phyloP scores from a whole-genome alignment of 2,329 filamentous ascomycete species.

The Uncinocarpus reesii region DNA sequence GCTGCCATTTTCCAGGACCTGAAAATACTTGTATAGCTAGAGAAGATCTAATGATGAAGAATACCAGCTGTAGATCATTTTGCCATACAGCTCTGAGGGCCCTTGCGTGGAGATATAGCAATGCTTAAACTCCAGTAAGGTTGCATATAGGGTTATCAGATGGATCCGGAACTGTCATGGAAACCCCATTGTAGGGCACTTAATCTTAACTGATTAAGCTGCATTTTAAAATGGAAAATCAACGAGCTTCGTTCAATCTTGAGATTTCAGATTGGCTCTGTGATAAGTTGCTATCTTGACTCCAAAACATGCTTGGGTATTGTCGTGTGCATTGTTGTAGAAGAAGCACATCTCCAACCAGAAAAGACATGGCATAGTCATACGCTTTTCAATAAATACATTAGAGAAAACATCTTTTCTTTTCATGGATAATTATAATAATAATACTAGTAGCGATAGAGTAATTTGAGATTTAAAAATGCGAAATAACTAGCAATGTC shows the following conservation, averaged over 20 bases:
- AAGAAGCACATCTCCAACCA: no score
- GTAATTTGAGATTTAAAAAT: no score
- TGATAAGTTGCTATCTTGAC: not conserved
- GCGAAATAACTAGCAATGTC: no score
- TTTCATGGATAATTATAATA: no score
- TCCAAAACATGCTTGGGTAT: not conserved
- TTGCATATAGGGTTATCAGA: not conserved
- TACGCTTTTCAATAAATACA: not conserved
- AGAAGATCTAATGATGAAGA: not conserved
- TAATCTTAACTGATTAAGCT: not conserved
- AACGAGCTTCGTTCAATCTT: not conserved
- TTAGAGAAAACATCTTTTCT: not conserved
- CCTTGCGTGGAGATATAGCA: no score
- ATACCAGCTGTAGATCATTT: not conserved
- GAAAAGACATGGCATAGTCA: no score
- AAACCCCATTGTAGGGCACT: not conserved
- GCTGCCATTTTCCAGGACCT: not conserved
- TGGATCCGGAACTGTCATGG: slow-evolving; percentile 1
- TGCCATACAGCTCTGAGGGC: no score
- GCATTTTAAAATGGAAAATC: not conserved
- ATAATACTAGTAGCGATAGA: no score
- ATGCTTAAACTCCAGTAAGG: not conserved
- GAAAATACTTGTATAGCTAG: no score
- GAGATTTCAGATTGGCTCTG: not conserved
- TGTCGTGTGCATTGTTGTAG: not conserved